Evolutionary conservation across 2,329 filamentous ascomycete species (phyloP), one percentile per base, ranked within the genome.

Genomic region (Metarhizium guizhouense): DNA sequence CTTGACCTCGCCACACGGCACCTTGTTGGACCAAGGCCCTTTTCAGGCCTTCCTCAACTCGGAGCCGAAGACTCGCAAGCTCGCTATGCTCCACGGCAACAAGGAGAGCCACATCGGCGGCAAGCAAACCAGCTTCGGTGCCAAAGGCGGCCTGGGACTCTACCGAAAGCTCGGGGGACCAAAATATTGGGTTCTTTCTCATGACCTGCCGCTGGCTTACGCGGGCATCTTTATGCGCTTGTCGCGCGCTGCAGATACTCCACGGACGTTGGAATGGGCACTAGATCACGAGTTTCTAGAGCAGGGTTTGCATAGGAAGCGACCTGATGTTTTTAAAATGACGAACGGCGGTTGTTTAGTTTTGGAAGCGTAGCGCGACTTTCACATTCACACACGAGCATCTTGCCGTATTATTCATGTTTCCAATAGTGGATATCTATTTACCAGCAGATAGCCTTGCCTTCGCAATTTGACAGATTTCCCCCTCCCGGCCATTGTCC

Each of bases 31-130:
- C 3, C 54, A 49, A 30, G 54, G 54, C 10, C 51, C 56, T 14
- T 47, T 58, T 36, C 47, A 52, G 30, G 56, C 56, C 30, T 58
- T 58, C 47, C 48, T 58, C 2, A 34, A 54, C 47, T 40, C 56
- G 5, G 47, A 58, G 29, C 56, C 56, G 29, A 20, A 43, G 34
- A 58, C 56, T 4, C 56, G 56, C 51, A 56, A 54, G 51, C 32
- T 58, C 20, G 56, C 56, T 6, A 48, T 58, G 54, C 51, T 58
- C 16, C 56, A 58, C 47, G 56, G 56, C 25, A 30, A 49, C n/a
- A 58, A 58, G 14, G 56, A 58, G 47, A 58, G 54, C 47, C 54
- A 54, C 51, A 45, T 56, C 4, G 56, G 56, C 54, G 56, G 56
- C 36, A 56, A 58, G 43, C 54, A 58, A 47, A 48, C 56, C 50